phyloP scores from a whole-genome alignment of 108 stramenopile species.

The Cyclotella sp. region DNA sequence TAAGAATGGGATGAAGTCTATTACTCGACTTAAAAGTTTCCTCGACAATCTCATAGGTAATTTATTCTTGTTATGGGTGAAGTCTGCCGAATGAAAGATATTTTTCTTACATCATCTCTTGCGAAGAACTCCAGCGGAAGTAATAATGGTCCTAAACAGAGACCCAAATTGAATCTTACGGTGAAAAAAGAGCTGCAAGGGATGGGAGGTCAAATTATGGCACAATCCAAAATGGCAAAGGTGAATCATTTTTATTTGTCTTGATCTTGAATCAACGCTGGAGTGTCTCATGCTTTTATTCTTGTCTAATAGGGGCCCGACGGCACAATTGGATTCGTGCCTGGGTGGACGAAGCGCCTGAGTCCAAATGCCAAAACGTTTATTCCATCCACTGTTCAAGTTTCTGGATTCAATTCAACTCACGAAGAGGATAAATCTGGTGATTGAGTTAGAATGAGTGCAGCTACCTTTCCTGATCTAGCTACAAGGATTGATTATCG shows the following conservation, averaged over 20 bases:
- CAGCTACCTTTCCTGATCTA: not conserved
- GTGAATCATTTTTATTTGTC: conserved; percentile 49
- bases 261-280: not conserved
- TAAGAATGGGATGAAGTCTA: conserved; percentile 11
- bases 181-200: conserved; percentile 74
- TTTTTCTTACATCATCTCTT: conserved; percentile 60
- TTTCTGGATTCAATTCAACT: conserved; percentile 9
- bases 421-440: not conserved
- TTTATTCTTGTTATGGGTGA: not conserved
- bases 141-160: conserved; percentile 58
- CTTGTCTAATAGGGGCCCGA: conserved; percentile 57
- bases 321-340: conserved; percentile 64
- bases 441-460: not conserved
- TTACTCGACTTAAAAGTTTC: not conserved
- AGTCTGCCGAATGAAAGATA: conserved; percentile 79
- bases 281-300: not conserved
- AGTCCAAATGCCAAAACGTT: conserved; percentile 33
- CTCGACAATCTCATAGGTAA: not conserved
- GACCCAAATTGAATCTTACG: conserved; percentile 80
- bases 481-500: not conserved
- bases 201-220: conserved; percentile 87
- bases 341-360: conserved; percentile 71
- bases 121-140: conserved; percentile 47
- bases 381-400: conserved; percentile 18
- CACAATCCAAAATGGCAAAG: conserved; percentile 84